Percentiles rank a stretch among this genome's conserved stretches.
Conservation (phyloP, 1,284 basidiomycete genomes). For the Apiotrichum laibachii region DNA sequence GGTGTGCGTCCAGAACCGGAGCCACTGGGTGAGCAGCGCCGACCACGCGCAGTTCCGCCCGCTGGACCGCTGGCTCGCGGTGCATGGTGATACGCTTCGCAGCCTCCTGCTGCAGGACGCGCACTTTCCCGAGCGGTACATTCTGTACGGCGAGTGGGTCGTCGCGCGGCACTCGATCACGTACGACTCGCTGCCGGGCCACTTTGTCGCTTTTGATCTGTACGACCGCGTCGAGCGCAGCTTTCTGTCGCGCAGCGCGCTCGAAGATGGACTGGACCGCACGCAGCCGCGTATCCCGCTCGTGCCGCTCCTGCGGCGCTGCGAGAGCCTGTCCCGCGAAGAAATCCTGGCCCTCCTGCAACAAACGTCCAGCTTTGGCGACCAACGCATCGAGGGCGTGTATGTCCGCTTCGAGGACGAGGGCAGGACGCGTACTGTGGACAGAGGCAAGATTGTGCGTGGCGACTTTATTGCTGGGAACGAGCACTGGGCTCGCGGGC, state of each 20-base stretch:
- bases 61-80: constrained; percentile 58
- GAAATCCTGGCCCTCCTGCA: constrained; percentile 56
- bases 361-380: constrained; percentile 54
- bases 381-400: constrained; percentile 60
- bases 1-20: constrained; percentile 62
- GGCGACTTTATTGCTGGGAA: constrained; percentile 64
- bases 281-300: constrained; percentile 50
- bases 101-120: constrained; percentile 56
- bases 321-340: constrained; percentile 49
- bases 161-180: constrained; percentile 62
- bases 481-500: constrained; percentile 61
- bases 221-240: constrained; percentile 57
- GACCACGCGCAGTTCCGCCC: constrained; percentile 62
- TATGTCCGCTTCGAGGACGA: constrained; percentile 59
- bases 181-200: constrained; percentile 58
- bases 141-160: constrained; percentile 65
- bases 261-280: constrained; percentile 37
- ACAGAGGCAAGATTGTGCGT: constrained; percentile 61
- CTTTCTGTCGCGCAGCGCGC: constrained; percentile 52
- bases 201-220: constrained; percentile 58
- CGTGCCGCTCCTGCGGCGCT: constrained; percentile 56
- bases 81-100: constrained; percentile 33
- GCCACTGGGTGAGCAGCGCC: constrained; percentile 59
- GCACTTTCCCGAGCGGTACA: constrained; percentile 59
- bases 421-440: constrained; percentile 48